phyloP scores from a whole-genome alignment of 2,329 filamentous ascomycete species.

The Pezizomycotina sp. region DNA sequence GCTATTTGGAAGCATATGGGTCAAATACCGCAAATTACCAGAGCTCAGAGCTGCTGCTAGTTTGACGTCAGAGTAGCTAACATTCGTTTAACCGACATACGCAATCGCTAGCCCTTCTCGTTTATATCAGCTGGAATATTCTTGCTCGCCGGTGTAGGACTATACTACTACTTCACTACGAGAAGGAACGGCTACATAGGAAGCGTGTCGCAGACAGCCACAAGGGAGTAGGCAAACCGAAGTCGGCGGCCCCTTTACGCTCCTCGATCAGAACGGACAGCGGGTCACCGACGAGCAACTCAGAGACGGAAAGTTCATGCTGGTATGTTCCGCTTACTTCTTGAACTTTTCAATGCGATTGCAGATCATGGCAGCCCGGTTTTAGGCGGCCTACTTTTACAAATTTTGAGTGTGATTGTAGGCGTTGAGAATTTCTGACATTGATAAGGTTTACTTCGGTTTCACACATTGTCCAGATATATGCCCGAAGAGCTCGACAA shows the following conservation, averaged over 20 bases:
- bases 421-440: too few relatives aligned
- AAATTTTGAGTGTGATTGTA: constrained; percentile 2
- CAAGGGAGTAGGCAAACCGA: constrained; percentile 82
- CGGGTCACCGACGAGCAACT: constrained; percentile 63
- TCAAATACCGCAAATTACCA: constrained; percentile 5
- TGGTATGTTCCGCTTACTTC: constrained; percentile 34
- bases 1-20: constrained; percentile 9
- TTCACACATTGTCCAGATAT: constrained; percentile 98
- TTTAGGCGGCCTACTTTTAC: background rate
- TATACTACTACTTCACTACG: constrained; percentile 86
- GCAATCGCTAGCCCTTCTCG: constrained; percentile 57
- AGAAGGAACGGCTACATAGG: constrained; percentile 80
- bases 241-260: constrained; percentile 72
- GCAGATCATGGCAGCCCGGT: background rate
- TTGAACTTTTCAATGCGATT: background rate
- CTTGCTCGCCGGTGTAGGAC: constrained; percentile 54
- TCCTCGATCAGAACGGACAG: constrained; percentile 67
- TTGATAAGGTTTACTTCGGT: constrained; percentile 94
- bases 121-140: constrained; percentile 82
- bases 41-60: background rate
- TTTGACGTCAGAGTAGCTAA: background rate
- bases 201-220: constrained; percentile 77
- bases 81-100: background rate
- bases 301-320: constrained; percentile 60
- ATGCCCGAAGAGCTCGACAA: constrained; percentile 98